These are phyloP conservation scores for Termitomyces bulborhizus DNA, from an alignment of 768 basidiomycete species.

Conservation along the genomic window DNA sequence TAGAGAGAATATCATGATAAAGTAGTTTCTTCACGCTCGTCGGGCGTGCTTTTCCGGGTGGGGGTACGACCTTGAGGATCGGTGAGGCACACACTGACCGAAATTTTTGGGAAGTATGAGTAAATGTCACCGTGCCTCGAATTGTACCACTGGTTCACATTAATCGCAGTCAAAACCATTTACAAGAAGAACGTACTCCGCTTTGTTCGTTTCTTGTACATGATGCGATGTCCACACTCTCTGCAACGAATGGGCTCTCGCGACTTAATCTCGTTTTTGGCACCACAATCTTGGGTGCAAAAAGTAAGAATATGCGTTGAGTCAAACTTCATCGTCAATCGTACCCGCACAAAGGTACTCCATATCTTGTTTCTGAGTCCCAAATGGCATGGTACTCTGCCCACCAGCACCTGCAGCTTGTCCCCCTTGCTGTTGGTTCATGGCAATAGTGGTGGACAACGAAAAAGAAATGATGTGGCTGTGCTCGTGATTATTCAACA, in stretches of 20 bases:
- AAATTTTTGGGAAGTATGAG: neutral
- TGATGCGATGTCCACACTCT: constrained; percentile 96
- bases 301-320: constrained; percentile 9
- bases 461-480: constrained; percentile 12
- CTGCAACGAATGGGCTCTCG: constrained; percentile 93
- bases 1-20: neutral
- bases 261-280: constrained; percentile 85
- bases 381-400: constrained; percentile 21
- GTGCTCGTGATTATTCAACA: neutral
- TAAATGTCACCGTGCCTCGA: constrained; percentile 64
- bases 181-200: constrained; percentile 58
- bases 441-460: constrained; percentile 5
- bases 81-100: no score
- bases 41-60: neutral
- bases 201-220: constrained; percentile 96
- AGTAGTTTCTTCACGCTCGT: neutral
- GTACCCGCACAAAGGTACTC: constrained; percentile 85
- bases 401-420: constrained; percentile 14
- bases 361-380: constrained; percentile 55
- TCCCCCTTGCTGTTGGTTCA: constrained; percentile 22
- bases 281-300: constrained; percentile 68
- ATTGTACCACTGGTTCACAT: constrained; percentile 61
- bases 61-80: no score
- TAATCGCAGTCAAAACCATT: neutral
- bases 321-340: constrained; percentile 10